Evolutionary conservation across 23 red algal genomes (phyloP), one percentile per base, ranked within the genome.

Genomic region (Gracilariopsis chorda): DNA sequence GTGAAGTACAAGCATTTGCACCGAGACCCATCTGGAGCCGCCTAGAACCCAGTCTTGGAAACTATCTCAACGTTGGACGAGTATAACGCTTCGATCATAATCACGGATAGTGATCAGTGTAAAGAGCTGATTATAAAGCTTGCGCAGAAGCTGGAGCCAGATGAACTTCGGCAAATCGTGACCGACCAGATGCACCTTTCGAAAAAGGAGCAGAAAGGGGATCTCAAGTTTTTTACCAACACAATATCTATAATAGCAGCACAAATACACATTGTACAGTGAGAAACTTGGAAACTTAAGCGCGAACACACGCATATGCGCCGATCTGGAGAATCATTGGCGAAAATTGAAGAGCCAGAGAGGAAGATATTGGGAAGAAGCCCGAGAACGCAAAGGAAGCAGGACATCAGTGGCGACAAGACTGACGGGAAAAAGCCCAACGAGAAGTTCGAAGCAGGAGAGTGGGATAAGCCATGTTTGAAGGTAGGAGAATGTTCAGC

Each of bases 101-200:
- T 72, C 35, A 6, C 5, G 6, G 65, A 72, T 30, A 8, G 11
- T 4, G 5, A 37, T 20, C 34, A 72, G 35, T 85, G 37, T 42
- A 85, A 85, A 29, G 41, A 33, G 29, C 39, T 85, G 3, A 85
- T 85, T 35, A 41, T 61, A 17, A 67, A 65, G 40, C 59, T 71
- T n/a, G 81, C 43, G 9, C 36, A 36, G 1, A 85, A 85, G 40
- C 33, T 64, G 24, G 33, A 85, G 39, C 55, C 27, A 2, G 13
- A 27, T 13, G 37, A 65, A 65, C 42, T 85, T n/a, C 33, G 14
- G 65, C 65, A 72, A 32, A 39, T 72, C 17, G 33, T 33, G n/a
- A 33, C 65, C 3, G 65, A 7, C 32, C n/a, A 7, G 41, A 53
- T 53, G 49, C 13, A n/a, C 13, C 3, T 34, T 72, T 32, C 21